A percentile compares a stretch with the other conserved stretches of the same genome.
Conservation (phyloP, 2,329 filamentous ascomycete species). For the Colletotrichum sp. region DNA sequence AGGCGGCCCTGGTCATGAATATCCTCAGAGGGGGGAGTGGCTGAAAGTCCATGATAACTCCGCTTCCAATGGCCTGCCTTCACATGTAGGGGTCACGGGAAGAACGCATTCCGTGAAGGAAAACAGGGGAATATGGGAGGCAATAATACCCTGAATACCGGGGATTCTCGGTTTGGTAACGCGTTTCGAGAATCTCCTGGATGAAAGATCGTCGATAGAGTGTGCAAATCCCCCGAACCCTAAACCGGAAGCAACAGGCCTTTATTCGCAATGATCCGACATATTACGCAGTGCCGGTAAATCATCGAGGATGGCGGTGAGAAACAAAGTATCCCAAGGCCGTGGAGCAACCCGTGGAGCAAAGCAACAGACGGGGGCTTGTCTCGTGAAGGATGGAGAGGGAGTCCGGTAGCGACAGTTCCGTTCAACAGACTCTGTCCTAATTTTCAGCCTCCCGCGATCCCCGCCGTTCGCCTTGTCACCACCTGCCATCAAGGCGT, state of each 20-base stretch:
- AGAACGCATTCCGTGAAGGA: background rate
- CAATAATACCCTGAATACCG: background rate
- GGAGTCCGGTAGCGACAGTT: background rate
- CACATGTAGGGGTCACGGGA: slow-evolving; percentile 7
- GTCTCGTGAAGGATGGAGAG: background rate
- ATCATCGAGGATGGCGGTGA: background rate
- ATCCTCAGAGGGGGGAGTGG: background rate
- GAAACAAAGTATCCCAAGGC: background rate
- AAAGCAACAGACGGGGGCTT: background rate
- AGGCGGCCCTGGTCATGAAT: background rate
- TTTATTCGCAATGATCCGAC: background rate
- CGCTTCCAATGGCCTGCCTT: background rate
- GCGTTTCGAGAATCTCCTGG: slow-evolving; percentile 15
- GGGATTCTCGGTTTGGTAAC: slow-evolving; percentile 17
- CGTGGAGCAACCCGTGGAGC: background rate
- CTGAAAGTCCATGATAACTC: background rate
- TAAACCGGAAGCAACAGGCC: slow-evolving; percentile 7
- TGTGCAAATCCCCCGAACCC: slow-evolving; percentile 19
- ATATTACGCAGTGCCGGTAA: background rate
- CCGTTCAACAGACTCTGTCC: background rate
- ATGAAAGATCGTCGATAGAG: slow-evolving; percentile 16
- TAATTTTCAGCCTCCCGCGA: background rate
- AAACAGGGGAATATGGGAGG: background rate
- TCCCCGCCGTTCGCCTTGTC: slow-evolving; percentile 9
- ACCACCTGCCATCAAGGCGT: slow-evolving; percentile 8